These are phyloP conservation scores for Pyrenophora tritici-repentis DNA, from an alignment of 2,329 filamentous ascomycete species.

Conservation along the genomic window DNA sequence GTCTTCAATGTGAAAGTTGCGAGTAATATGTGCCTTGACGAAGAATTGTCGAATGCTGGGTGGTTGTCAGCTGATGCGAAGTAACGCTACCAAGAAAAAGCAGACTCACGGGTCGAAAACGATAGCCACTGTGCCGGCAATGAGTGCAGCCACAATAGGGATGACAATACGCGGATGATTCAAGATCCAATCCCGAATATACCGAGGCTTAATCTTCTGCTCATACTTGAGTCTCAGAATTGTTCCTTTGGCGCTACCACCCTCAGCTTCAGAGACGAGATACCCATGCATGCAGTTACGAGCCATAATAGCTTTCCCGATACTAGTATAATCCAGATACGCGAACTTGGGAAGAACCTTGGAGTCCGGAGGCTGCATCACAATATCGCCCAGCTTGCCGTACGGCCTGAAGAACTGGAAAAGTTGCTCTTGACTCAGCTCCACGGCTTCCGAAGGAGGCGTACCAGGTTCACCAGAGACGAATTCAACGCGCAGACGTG, in stretches of 20 bases:
- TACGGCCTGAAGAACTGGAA: constrained; percentile 89
- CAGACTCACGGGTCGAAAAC: constrained; percentile 71
- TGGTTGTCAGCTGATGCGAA: constrained; percentile 8
- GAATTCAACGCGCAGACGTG: constrained; percentile 81
- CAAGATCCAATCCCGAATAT: constrained; percentile 84
- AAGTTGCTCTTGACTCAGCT: constrained; percentile 82
- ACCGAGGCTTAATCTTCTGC: constrained; percentile 73
- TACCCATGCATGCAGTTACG: constrained; percentile 92
- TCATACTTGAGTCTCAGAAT: constrained; percentile 83
- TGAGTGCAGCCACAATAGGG: constrained; percentile 76
- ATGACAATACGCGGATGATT: constrained; percentile 88
- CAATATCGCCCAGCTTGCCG: constrained; percentile 87
- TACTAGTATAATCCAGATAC: constrained; percentile 73
- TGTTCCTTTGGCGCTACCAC: constrained; percentile 77
- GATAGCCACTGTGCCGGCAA: constrained; percentile 83
- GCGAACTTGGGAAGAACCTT: constrained; percentile 83
- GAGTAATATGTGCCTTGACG: constrained; percentile 84
- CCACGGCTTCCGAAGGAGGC: constrained; percentile 70
- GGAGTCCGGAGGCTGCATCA: constrained; percentile 80
- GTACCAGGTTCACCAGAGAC: constrained; percentile 72
- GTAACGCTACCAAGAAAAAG: background rate
- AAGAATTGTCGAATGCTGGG: constrained; percentile 80
- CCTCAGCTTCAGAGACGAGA: constrained; percentile 67
- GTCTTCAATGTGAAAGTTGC: constrained; percentile 73
- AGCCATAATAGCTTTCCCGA: constrained; percentile 81